Conservation (phyloP, 2,329 filamentous ascomycete genomes). For the Dothideomycetidae sp. region DNA sequence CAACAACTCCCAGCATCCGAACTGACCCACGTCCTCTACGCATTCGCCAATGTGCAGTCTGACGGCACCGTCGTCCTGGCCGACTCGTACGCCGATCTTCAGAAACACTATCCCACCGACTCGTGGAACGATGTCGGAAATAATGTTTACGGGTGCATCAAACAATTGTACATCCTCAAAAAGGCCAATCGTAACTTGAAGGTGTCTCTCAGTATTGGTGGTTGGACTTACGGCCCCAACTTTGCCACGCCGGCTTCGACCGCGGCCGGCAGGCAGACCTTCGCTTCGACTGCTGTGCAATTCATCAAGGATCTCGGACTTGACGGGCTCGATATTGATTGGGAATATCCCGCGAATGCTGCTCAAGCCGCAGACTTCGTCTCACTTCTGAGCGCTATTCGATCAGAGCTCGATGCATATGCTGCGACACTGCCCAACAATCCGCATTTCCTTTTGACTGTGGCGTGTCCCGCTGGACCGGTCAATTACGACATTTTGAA, state of each 20-base stretch:
- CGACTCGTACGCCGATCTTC: constrained; percentile 52
- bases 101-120: constrained; percentile 57
- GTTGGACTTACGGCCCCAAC: constrained; percentile 67
- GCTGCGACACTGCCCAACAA: constrained; percentile 20
- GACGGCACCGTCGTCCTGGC: constrained; percentile 68
- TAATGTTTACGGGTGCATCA: constrained; percentile 64
- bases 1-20: constrained; percentile 68
- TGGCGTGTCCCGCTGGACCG: constrained; percentile 32
- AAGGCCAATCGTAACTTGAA: constrained; percentile 64
- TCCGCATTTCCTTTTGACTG: constrained; percentile 31
- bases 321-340: constrained; percentile 36
- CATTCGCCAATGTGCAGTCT: constrained; percentile 73
- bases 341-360: constrained; percentile 31
- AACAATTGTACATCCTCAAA: constrained; percentile 64
- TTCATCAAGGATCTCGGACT: constrained; percentile 72
- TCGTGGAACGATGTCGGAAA: constrained; percentile 50
- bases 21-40: constrained; percentile 78
- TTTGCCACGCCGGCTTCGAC: constrained; percentile 56
- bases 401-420: constrained; percentile 28
- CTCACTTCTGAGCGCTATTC: constrained; percentile 25
- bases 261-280: constrained; percentile 44
- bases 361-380: constrained; percentile 29
- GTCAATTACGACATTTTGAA: constrained; percentile 30
- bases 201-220: constrained; percentile 68
- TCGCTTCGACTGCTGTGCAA: constrained; percentile 57